Base-by-base conservation (phyloP, 2,329 filamentous ascomycete genomes). In the Colletotrichum theobromicola region DNA sequence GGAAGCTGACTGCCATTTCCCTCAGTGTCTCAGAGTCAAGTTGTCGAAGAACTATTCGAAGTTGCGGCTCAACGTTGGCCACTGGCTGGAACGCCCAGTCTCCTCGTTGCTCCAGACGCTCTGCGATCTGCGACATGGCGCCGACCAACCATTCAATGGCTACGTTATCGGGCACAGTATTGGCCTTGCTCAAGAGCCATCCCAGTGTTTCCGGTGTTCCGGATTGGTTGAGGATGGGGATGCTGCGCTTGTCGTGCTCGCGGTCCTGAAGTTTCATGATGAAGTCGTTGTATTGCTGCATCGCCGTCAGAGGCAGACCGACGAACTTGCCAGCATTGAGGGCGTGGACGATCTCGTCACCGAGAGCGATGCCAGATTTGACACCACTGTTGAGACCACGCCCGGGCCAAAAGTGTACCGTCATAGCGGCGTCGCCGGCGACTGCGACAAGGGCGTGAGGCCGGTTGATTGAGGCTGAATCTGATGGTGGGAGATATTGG, bases 1-100 rank as follows among this genome's bases (percentile, higher is more conserved):
- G 83, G 67, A 83, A 83, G 67, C 80, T 82, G 42, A 83, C 81
- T 1, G 82, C 82, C 82, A 84, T 84, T 63, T 84, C 80, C 0
- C 79, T 78, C 9, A 84, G 78, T 0, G 82, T 83, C 2, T 79
- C 61, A 9, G 78, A 76, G 37, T 79, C 70, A 7, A 84, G 77
- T 69, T 83, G 81, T 3, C 81, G 78, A 34, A 84, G 77, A 7
- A 84, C 80, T 18, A 81, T 82, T 34, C 81, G 79, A 9, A 84
- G 77, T 53, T 82, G 81, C 0, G 81, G 79, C 50, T 50, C 42
- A 10, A 50, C 42, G 13, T 50, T 50, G 21, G 42, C 42, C 7
- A 50, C 42, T 50, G 42, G 15, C 53, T 57, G 53, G 18, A 57
- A 57, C 5, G n/a, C 57, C 57, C 57, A 35, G n/a, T 61, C 57